A percentile compares a stretch with the other conserved stretches of the same genome.
Conservation (phyloP, 257 asterid species). For the Nicotiana otophora region DNA sequence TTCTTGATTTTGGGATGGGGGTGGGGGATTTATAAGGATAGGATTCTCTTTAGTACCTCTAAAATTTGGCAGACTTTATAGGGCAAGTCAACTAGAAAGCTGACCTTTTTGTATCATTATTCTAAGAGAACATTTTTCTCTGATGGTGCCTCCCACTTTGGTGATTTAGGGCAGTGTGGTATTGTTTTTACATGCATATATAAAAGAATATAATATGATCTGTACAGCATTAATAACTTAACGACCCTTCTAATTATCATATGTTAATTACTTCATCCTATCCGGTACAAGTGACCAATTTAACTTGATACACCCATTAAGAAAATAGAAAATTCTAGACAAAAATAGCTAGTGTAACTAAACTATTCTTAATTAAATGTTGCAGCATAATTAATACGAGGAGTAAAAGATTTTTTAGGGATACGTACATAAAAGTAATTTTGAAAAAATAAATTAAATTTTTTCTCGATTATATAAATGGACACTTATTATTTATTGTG, state of each 20-base stretch:
- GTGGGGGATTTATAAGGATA: slow-evolving; percentile 16
- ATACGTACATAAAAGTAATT: no score
- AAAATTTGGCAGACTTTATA: slow-evolving; percentile 58
- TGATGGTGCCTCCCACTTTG: slow-evolving; percentile 38
- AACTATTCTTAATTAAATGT: no score
- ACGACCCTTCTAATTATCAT: slow-evolving; percentile 17
- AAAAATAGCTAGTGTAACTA: no score
- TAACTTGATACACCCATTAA: no score
- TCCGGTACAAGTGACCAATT: no score
- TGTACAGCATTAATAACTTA: neutral
- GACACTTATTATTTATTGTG: no score
- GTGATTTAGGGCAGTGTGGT: slow-evolving; percentile 18
- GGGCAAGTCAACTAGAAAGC: slow-evolving; percentile 88
- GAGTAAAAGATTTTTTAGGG: no score
- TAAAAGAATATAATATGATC: neutral
- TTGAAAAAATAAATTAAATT: no score
- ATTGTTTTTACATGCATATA: slow-evolving; percentile 16
- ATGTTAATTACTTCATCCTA: neutral
- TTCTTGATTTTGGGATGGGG: slow-evolving; percentile 19
- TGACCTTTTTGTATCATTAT: slow-evolving; percentile 17
- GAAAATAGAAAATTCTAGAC: no score
- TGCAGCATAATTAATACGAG: no score
- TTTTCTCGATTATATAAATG: no score
- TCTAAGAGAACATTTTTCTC: slow-evolving; percentile 15
- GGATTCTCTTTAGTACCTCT: slow-evolving; percentile 61